Percentiles rank a stretch among this genome's conserved stretches.
These are phyloP conservation scores for Stagonosporopsis chrysanthemi DNA, from an alignment of 2,329 filamentous ascomycete genomes.

Conservation along the genomic window DNA sequence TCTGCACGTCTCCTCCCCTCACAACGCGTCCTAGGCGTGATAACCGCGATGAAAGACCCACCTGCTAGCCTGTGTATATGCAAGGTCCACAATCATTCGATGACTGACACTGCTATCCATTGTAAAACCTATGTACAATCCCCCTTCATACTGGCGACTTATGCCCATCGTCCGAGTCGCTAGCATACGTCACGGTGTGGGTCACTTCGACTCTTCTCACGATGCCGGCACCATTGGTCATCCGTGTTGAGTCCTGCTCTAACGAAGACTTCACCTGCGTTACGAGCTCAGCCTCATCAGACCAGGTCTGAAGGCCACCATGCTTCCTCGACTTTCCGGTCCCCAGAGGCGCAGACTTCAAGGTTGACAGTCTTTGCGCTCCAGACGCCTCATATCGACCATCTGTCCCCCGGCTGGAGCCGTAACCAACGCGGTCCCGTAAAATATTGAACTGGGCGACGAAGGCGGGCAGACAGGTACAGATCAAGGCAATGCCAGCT, in stretches of 20 bases:
- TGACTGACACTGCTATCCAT: neutral
- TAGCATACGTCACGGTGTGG: slow-evolving; percentile 13
- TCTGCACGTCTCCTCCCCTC: neutral
- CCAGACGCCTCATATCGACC: neutral
- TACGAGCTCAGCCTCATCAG: slow-evolving; percentile 19
- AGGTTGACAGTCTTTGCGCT: slow-evolving; percentile 6
- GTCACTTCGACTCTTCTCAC: slow-evolving; percentile 15
- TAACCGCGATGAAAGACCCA: neutral
- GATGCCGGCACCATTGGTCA: slow-evolving; percentile 1
- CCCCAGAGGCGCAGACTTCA: slow-evolving; percentile 7
- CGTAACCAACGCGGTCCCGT: slow-evolving; percentile 13
- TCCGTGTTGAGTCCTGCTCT: neutral
- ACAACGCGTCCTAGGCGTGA: neutral
- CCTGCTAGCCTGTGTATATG: neutral
- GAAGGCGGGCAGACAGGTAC: slow-evolving; percentile 22
- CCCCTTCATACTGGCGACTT: slow-evolving; percentile 1
- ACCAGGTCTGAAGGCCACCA: slow-evolving; percentile 4
- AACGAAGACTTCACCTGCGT: slow-evolving; percentile 13
- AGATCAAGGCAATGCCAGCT: slow-evolving; percentile 23
- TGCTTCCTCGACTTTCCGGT: slow-evolving; percentile 4
- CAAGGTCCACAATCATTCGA: neutral
- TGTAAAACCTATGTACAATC: neutral
- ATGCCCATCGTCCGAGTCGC: slow-evolving; percentile 9
- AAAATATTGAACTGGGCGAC: slow-evolving; percentile 21
- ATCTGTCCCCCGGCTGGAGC: slow-evolving; percentile 9